A percentile compares a stretch with the other conserved stretches of the same genome.
phyloP scores from a whole-genome alignment of 352 stramenopile genomes.

The Thraustotheca clavata region DNA sequence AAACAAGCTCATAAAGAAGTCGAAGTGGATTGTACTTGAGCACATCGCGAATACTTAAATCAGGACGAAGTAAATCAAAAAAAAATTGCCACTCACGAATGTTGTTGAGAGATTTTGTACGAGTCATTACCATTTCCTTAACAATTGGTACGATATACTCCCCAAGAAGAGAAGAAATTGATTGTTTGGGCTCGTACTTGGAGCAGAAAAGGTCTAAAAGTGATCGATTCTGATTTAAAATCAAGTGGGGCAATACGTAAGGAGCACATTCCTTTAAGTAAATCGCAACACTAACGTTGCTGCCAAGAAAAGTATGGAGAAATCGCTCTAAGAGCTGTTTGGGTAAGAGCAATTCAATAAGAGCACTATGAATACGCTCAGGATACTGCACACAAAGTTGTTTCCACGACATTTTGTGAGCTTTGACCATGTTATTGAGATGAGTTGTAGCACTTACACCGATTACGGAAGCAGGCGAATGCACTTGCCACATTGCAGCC shows the following conservation, averaged over 20 bases:
- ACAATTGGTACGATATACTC: slow-evolving; percentile 29
- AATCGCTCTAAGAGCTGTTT: slow-evolving; percentile 37
- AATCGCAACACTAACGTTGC: slow-evolving; percentile 29
- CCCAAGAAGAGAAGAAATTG: neutral
- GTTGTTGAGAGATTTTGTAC: slow-evolving; percentile 36
- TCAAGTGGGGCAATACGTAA: slow-evolving; percentile 49
- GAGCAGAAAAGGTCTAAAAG: slow-evolving; percentile 40
- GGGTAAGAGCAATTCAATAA: slow-evolving; percentile 48
- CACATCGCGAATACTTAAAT: slow-evolving; percentile 47
- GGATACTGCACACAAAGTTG: slow-evolving; percentile 44
- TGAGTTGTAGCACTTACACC: slow-evolving; percentile 15
- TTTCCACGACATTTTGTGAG: slow-evolving; percentile 44
- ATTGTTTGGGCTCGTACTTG: slow-evolving; percentile 26
- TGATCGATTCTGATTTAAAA: slow-evolving; percentile 46
- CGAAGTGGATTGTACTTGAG: slow-evolving; percentile 42
- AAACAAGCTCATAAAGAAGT: slow-evolving; percentile 50
- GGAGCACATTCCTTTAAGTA: slow-evolving; percentile 44
- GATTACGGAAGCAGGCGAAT: neutral
- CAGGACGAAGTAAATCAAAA: slow-evolving; percentile 53
- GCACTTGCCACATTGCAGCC: slow-evolving; percentile 33
- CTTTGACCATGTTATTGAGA: slow-evolving; percentile 37
- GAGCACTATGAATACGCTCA: slow-evolving; percentile 39
- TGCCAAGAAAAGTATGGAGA: slow-evolving; percentile 45
- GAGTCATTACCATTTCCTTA: slow-evolving; percentile 33
- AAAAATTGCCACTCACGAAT: slow-evolving; percentile 64